Percentiles rank a stretch among this genome's conserved stretches.
These are phyloP conservation scores for Hanseniaspora hatyaiensis DNA, from an alignment of 805 yeast species.

Conservation along the genomic window DNA sequence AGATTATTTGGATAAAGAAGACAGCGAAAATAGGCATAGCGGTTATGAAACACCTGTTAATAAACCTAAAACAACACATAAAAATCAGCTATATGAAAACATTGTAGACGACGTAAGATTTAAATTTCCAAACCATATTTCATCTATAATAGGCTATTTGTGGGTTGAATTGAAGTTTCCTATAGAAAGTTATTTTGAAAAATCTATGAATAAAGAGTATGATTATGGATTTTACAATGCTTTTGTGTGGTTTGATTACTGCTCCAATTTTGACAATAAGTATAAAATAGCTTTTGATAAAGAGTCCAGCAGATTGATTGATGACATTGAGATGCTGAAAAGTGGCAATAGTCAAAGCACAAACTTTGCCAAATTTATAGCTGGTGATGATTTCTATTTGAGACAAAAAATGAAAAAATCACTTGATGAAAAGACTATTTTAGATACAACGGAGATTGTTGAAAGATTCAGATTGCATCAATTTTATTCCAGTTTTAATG, in stretches of 20 bases:
- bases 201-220: slow-evolving; percentile 8
- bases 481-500: slow-evolving; percentile 8
- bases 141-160: slow-evolving; percentile 13
- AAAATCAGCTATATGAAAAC: too few relatives aligned
- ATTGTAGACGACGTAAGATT: background rate
- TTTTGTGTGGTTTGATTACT: slow-evolving; percentile 15
- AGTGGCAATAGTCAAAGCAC: background rate
- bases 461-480: slow-evolving; percentile 13
- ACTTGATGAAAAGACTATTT: background rate
- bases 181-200: slow-evolving; percentile 1
- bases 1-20: background rate
- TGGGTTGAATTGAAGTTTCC: slow-evolving; percentile 13
- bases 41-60: too few relatives aligned
- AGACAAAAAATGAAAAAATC: background rate
- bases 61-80: background rate
- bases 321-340: slow-evolving; percentile 5
- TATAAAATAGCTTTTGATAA: background rate
- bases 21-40: too few relatives aligned
- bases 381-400: background rate
- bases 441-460: slow-evolving; percentile 1
- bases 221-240: slow-evolving; percentile 14
- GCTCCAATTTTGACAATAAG: background rate
- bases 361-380: background rate
- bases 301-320: background rate
- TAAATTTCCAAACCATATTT: background rate